Evolutionary conservation across 345 rosid species (phyloP).

Genomic region (Rhodamnia rubescens): DNA sequence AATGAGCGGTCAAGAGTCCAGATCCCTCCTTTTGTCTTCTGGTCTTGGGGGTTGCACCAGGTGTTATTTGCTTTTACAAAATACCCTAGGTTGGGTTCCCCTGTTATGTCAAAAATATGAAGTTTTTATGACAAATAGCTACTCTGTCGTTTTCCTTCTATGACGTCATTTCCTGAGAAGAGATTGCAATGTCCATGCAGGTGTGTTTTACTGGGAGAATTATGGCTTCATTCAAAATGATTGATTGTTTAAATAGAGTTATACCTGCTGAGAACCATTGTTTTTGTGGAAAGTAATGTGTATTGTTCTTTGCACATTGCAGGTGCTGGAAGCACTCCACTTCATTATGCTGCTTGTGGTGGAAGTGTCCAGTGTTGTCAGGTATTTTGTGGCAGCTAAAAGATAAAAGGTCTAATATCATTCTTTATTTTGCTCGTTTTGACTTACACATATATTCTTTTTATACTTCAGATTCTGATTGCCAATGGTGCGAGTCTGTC

Average conservation of each 20-base stretch:
- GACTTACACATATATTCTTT: not conserved
- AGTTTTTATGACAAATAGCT: not conserved
- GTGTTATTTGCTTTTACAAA: not conserved
- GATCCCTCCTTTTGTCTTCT: not conserved
- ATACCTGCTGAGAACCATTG: not conserved
- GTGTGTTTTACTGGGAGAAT: not conserved
- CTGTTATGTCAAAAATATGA: not conserved
- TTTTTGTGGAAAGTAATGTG: not conserved
- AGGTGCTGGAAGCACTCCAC: slow-evolving; percentile 95
- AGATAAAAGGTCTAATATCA: not conserved
- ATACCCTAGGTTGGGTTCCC: not conserved
- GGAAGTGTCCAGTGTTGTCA: slow-evolving; percentile 89
- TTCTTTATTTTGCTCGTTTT: not conserved
- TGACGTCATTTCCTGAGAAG: not conserved
- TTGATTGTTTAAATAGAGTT: not conserved
- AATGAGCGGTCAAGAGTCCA: not conserved
- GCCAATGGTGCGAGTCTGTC: slow-evolving; percentile 66
- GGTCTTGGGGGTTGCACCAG: not conserved
- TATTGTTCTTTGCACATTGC: slow-evolving; percentile 1
- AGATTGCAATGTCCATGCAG: not conserved
- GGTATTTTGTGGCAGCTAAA: slow-evolving; percentile 26
- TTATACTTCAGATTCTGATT: slow-evolving; percentile 57
- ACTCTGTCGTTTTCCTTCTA: not conserved
- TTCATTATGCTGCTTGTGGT: slow-evolving; percentile 98
- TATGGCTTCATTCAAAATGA: not conserved